Conservation (phyloP, 345 rosid species). For the Citrus mangshanensis region DNA sequence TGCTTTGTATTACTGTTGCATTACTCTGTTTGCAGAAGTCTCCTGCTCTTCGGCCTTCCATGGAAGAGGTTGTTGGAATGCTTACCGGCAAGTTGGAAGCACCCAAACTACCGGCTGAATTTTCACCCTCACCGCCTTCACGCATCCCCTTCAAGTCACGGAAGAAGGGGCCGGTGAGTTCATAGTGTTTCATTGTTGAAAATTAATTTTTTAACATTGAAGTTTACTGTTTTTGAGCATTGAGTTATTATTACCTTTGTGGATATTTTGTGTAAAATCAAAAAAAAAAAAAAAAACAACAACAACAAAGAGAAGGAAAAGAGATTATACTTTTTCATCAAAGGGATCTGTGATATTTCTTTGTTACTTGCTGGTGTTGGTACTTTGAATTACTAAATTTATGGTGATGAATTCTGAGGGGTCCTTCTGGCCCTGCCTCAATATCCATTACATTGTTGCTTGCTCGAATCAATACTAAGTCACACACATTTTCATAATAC, state of each 20-base stretch:
- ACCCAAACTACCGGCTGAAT: conserved; percentile 73
- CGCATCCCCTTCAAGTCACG: conserved; percentile 51
- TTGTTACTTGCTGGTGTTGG: conserved; percentile 11
- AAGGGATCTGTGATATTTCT: conserved; percentile 16
- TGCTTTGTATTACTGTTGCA: conserved; percentile 76
- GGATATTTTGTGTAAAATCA: conserved; percentile 26
- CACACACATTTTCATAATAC: neutral
- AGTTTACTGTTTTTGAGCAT: conserved; percentile 10
- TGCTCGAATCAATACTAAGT: neutral
- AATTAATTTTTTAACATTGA: neutral
- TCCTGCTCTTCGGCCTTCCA: conserved; percentile 65
- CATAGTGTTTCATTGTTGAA: neutral
- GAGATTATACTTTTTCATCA: conserved; percentile 7
- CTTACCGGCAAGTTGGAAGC: conserved; percentile 51
- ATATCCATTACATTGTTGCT: neutral
- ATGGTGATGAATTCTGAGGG: neutral
- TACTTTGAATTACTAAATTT: neutral
- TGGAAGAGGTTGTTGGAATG: conserved; percentile 80
- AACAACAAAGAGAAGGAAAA: neutral
- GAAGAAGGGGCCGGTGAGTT: conserved; percentile 39
- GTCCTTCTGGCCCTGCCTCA: neutral
- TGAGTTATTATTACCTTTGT: conserved; percentile 10
- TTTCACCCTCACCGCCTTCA: conserved; percentile 79
- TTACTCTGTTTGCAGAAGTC: conserved; percentile 80
- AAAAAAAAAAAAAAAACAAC: too few relatives aligned